phyloP scores from a whole-genome alignment of 305 asterid species.

The Fraxinus paxiana region DNA sequence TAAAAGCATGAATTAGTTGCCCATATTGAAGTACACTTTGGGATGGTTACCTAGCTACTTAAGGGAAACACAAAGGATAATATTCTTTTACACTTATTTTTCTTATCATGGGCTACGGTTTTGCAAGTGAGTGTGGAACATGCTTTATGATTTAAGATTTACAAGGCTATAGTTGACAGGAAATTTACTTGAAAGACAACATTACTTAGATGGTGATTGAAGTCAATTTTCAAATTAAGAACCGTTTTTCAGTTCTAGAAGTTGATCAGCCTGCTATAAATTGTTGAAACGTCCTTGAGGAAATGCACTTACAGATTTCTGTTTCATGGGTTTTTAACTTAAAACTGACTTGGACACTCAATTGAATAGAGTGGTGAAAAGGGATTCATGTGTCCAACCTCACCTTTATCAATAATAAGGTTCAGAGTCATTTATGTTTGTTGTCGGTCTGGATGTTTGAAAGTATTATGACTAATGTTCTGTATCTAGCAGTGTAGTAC shows the following conservation, averaged over 20 bases:
- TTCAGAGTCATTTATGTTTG: not conserved
- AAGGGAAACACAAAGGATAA: not conserved
- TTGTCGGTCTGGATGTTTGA: not conserved
- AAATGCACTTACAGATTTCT: not conserved
- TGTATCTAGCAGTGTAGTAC: conserved; percentile 6
- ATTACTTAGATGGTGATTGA: not conserved
- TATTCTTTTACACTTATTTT: not conserved
- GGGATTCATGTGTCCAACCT: not conserved
- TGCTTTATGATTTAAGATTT: not conserved
- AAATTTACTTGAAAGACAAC: conserved; percentile 4
- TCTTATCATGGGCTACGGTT: not conserved
- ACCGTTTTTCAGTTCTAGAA: not conserved
- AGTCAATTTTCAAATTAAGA: conserved; percentile 9
- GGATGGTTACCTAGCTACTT: not conserved
- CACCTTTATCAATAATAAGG: not conserved
- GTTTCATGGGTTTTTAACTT: not conserved
- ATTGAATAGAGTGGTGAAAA: not conserved
- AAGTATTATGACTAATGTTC: conserved; percentile 1
- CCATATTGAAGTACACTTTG: not conserved
- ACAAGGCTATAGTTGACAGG: not conserved
- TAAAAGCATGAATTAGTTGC: not conserved
- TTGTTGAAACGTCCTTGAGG: conserved; percentile 6
- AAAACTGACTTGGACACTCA: not conserved
- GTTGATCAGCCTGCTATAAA: not conserved
- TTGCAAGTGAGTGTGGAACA: not conserved